Conservation (phyloP, 306 rosid genomes). For the Rubus parviflorus region DNA sequence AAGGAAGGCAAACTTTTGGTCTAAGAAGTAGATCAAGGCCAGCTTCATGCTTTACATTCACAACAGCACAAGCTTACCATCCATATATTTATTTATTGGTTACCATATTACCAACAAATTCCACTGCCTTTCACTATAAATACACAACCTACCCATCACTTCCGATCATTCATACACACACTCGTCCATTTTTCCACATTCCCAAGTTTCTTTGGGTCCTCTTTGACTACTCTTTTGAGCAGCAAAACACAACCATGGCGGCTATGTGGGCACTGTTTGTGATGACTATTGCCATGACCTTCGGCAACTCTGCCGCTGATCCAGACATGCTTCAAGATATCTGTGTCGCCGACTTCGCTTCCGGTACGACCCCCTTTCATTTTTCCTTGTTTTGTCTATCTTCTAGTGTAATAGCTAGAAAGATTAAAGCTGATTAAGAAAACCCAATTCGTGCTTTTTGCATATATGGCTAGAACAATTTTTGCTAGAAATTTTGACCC, state of each 20-base stretch:
- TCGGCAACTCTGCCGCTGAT: constrained; percentile 53
- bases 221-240: background rate
- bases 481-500: background rate
- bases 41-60: constrained; percentile 35
- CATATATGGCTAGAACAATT: no score
- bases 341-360: constrained; percentile 74
- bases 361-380: constrained; percentile 38
- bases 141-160: background rate
- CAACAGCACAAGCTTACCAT: constrained; percentile 1
- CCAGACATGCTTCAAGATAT: constrained; percentile 85
- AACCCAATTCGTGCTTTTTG: no score
- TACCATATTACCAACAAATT: background rate
- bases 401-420: background rate
- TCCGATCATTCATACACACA: background rate
- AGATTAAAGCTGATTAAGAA: background rate
- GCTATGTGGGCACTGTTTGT: constrained; percentile 25
- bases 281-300: constrained; percentile 38
- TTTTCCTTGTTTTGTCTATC: background rate
- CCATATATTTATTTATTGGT: background rate
- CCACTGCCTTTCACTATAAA: background rate
- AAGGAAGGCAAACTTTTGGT: constrained; percentile 22
- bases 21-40: constrained; percentile 15
- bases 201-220: background rate
- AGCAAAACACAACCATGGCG: constrained; percentile 35
- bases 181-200: background rate